A percentile compares a stretch with the other conserved stretches of the same genome.
These are phyloP conservation scores for Xylaria sp. DNA, from an alignment of 2,329 filamentous ascomycete genomes.

Conservation along the genomic window DNA sequence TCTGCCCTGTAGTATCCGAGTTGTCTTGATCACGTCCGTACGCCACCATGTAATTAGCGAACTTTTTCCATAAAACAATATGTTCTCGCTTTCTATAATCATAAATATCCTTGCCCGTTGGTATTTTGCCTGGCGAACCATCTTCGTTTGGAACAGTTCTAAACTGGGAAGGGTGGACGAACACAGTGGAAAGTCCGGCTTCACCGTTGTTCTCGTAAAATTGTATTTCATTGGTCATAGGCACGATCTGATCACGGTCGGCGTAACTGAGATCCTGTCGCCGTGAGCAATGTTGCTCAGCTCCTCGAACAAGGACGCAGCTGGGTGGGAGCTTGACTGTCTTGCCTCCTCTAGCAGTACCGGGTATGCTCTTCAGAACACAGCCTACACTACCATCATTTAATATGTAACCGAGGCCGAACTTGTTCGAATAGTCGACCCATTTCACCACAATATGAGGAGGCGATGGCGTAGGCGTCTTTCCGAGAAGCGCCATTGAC, in stretches of 20 bases:
- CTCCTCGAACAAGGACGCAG: slow-evolving; percentile 76
- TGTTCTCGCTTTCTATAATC: slow-evolving; percentile 73
- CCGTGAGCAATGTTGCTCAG: slow-evolving; percentile 75
- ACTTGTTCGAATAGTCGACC: slow-evolving; percentile 91
- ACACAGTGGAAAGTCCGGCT: slow-evolving; percentile 69
- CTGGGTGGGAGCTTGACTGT: slow-evolving; percentile 71
- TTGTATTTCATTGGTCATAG: slow-evolving; percentile 72
- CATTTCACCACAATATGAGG: slow-evolving; percentile 78
- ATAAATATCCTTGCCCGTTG: slow-evolving; percentile 70
- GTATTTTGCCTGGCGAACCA: slow-evolving; percentile 69
- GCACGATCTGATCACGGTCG: slow-evolving; percentile 69
- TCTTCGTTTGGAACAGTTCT: slow-evolving; percentile 65
- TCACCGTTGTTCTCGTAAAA: slow-evolving; percentile 79
- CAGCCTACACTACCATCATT: slow-evolving; percentile 85
- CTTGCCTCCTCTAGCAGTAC: slow-evolving; percentile 59
- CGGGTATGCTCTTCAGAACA: slow-evolving; percentile 66
- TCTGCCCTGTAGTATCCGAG: slow-evolving; percentile 57
- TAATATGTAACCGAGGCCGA: slow-evolving; percentile 84
- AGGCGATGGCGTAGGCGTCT: slow-evolving; percentile 63
- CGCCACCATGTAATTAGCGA: slow-evolving; percentile 78
- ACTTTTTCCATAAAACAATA: slow-evolving; percentile 76
- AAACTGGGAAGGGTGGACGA: slow-evolving; percentile 71
- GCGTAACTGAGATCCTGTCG: slow-evolving; percentile 64
- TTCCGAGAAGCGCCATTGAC: slow-evolving; percentile 68
- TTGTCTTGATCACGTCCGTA: slow-evolving; percentile 76